Evolutionary conservation across 345 rosid genomes (phyloP).

Genomic region (Eucalyptus erythrocorys): DNA sequence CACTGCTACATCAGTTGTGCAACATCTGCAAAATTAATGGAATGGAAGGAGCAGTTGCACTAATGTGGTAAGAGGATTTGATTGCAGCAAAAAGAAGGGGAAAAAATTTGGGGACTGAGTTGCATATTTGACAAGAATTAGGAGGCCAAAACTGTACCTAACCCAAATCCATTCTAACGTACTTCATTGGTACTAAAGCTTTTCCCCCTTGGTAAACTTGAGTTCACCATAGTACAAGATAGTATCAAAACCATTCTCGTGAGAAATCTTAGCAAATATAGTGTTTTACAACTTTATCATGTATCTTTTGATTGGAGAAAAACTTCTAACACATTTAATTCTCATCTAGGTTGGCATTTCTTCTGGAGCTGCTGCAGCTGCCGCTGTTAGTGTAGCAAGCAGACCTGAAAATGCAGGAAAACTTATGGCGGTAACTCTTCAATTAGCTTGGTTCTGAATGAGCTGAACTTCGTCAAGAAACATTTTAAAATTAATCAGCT

Average conservation of each 20-base stretch:
- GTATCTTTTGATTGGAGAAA: not conserved
- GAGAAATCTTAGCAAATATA: not conserved
- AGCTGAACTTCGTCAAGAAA: not conserved
- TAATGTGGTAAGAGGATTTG: not conserved
- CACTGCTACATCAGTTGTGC: not conserved
- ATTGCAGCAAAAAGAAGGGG: not conserved
- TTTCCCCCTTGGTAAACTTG: not conserved
- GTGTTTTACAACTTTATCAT: not conserved
- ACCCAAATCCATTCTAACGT: not conserved
- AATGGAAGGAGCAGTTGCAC: not conserved
- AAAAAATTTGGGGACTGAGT: not conserved
- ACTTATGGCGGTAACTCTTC: constrained; percentile 51
- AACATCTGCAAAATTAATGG: not conserved
- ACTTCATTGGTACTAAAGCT: not conserved
- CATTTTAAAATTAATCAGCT: not conserved
- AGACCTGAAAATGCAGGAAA: constrained; percentile 89
- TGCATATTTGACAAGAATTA: not conserved
- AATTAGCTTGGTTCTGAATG: not conserved
- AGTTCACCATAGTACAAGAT: not conserved
- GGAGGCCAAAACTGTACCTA: not conserved
- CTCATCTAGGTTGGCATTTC: constrained; percentile 73
- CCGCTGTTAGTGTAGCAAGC: constrained; percentile 68
- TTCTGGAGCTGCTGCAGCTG: constrained; percentile 97
- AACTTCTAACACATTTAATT: not conserved
- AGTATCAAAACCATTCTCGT: not conserved